Base-by-base conservation (phyloP, 2,329 filamentous ascomycete genomes). In the Chaetomiaceae sp. region DNA sequence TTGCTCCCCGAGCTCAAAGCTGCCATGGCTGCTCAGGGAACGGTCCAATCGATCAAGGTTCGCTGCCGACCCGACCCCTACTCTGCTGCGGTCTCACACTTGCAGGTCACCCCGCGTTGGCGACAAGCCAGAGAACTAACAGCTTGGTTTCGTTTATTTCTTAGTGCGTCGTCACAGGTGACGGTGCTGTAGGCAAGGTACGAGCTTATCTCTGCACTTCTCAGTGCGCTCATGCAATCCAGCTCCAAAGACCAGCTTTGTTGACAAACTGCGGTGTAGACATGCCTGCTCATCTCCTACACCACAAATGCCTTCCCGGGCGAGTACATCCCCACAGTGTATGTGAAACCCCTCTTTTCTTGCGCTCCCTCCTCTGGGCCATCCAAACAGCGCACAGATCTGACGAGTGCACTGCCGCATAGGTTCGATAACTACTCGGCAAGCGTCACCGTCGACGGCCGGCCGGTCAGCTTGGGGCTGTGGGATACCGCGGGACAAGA, bases 401-500 rank as follows among this genome's bases (percentile, higher is more conserved):
- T 60, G 51, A 56, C 46, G 35, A 15, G 38, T 50, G 20, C n/a
- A 20, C 29, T 4, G n/a, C n/a, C n/a, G n/a, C n/a, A 19, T 58
- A 95, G 89, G 54, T 97, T 97, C 71, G 91, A 97, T 67, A 98
- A 98, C 74, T 97, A 97, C 75, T 95, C 91, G 30, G 93, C 93
- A 56, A 95, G 89, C 74, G 93, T 98, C 46, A 96, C 96, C 88
- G 93, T 97, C 47, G 93, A 97, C 74, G 89, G 90, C 61, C 95
- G 95, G 74, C 91, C 91, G 51, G 95, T 97, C 71, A 96, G 89
- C 69, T 72, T 98, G 60, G 93, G 91, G 58, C 74, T 98, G 26
- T 97, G 93, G 91, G 91, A 98, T 85, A 98, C 91, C 56, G 91
- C 91, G 57, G 91, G 91, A 63, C 93, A 97, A 74, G 91, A 97